Evolutionary conservation across 2,329 filamentous ascomycete genomes (phyloP), one percentile per base, ranked within the genome.

Genomic region (Pleochaeta shiraiana): DNA sequence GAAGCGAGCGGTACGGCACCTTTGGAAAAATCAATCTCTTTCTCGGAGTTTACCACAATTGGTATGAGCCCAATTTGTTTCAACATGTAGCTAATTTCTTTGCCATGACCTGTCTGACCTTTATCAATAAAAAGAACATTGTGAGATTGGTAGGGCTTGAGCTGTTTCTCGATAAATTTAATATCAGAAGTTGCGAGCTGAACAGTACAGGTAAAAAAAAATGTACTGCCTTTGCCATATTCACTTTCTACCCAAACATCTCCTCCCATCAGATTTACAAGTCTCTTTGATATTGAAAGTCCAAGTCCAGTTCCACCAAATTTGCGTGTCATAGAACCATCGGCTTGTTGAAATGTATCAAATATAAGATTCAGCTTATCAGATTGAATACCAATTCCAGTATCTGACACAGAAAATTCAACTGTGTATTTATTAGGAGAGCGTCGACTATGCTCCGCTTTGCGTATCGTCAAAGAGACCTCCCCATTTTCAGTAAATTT

Each of bases 401-500:
- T 97, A 74, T 97, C 93, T 24, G 88, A 88, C 37, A 98, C 93
- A 64, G 92, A 86, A 75, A 97, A 97, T 75, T 97, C 90, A 73
- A 96, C 92, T 31, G 90, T 87, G 70, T 95, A 95, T 74, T 96
- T 88, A 69, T 87, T 85, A 12, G 80, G 78, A 14, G 79, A 80
- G 70, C 83, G 87, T 50, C 83, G 79, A 60, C 85, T 81, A 60
- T 84, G 80, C 67, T 83, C 79, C 33, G 88, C 79, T 75, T 84
- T 79, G 71, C 85, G 84, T 70, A 97, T 96, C n/a, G 87, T 90
- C 64, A 97, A 83, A 74, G 91, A 95, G 70, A 98, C 93, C 74
- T 95, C 90, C 67, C 93, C 93, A 71, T 95, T 87, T 75, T 97
- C 92, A 2, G 93, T 97, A 74, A 98, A 98, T 74, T 98, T 98